A percentile compares a stretch with the other conserved stretches of the same genome.
Evolutionary conservation across 2,329 filamentous ascomycete species (phyloP).

Genomic region (Shiraia sp.): DNA sequence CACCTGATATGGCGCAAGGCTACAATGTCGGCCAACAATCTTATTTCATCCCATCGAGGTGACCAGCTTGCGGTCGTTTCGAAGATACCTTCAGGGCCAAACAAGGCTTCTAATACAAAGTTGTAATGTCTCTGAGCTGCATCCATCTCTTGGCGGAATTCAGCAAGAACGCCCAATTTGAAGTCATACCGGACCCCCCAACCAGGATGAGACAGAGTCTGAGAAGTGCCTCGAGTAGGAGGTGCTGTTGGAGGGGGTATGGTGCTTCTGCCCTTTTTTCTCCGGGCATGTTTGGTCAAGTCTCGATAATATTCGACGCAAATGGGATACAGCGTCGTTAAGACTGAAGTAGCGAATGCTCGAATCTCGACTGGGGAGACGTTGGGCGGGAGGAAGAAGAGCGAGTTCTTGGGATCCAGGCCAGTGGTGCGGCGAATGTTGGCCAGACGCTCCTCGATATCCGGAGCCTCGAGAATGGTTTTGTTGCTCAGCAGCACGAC

Average conservation of each 20-base stretch:
- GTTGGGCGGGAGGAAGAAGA: constrained; percentile 81
- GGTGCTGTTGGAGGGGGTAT: constrained; percentile 81
- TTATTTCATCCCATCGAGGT: constrained; percentile 87
- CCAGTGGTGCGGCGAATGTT: constrained; percentile 78
- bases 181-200: constrained; percentile 97
- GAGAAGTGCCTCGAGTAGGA: constrained; percentile 80
- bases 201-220: constrained; percentile 79
- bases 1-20: constrained; percentile 82
- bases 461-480: constrained; percentile 59
- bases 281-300: constrained; percentile 85
- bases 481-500: constrained; percentile 79
- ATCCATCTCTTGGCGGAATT: constrained; percentile 93
- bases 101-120: constrained; percentile 79
- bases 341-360: constrained; percentile 72
- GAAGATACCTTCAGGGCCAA: constrained; percentile 77
- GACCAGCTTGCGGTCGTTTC: constrained; percentile 90
- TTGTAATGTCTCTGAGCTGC: constrained; percentile 83
- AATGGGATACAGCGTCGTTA: constrained; percentile 72
- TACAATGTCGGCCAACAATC: constrained; percentile 80
- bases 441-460: constrained; percentile 75
- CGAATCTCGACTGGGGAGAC: constrained; percentile 72
- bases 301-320: constrained; percentile 92
- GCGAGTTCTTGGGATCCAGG: constrained; percentile 75
- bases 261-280: constrained; percentile 80
- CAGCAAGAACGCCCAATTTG: constrained; percentile 86